phyloP scores from a whole-genome alignment of 2,329 filamentous ascomycete species.

The Fusarium stilboides region DNA sequence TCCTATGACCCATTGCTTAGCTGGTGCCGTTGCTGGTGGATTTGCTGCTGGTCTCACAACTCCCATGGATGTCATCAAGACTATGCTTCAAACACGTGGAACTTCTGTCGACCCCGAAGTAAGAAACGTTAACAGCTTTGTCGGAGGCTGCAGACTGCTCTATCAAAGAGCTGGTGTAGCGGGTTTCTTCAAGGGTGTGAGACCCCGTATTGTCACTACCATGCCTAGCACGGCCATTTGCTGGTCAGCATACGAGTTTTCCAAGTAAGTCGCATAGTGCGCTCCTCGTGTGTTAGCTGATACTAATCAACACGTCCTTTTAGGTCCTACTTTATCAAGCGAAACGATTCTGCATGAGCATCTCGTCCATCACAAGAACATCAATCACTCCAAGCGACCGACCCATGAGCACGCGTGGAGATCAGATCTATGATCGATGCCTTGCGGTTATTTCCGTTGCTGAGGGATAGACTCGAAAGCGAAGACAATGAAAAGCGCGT shows the following conservation, averaged over 20 bases:
- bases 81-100: constrained; percentile 93
- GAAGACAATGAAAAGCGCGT: constrained; percentile 10
- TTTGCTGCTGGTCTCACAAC: constrained; percentile 95
- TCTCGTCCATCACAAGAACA: constrained; percentile 6
- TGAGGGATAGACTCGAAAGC: constrained; percentile 20
- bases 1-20: constrained; percentile 92
- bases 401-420: constrained; percentile 18
- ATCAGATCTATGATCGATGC: constrained; percentile 21
- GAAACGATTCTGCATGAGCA: constrained; percentile 61
- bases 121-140: constrained; percentile 85
- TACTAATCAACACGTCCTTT: constrained; percentile 11
- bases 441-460: constrained; percentile 19
- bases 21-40: constrained; percentile 92
- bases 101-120: constrained; percentile 85
- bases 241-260: constrained; percentile 85
- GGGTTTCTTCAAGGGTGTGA: constrained; percentile 94
- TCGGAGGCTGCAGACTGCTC: constrained; percentile 84
- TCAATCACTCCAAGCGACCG: constrained; percentile 16
- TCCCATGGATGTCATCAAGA: constrained; percentile 98
- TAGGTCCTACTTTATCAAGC: constrained; percentile 74
- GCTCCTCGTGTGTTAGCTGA: not conserved
- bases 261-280: constrained; percentile 68
- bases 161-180: constrained; percentile 85
- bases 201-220: constrained; percentile 91
- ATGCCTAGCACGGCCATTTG: constrained; percentile 99